Conservation (phyloP, 345 rosid genomes). For the Dipteronia sinensis region DNA sequence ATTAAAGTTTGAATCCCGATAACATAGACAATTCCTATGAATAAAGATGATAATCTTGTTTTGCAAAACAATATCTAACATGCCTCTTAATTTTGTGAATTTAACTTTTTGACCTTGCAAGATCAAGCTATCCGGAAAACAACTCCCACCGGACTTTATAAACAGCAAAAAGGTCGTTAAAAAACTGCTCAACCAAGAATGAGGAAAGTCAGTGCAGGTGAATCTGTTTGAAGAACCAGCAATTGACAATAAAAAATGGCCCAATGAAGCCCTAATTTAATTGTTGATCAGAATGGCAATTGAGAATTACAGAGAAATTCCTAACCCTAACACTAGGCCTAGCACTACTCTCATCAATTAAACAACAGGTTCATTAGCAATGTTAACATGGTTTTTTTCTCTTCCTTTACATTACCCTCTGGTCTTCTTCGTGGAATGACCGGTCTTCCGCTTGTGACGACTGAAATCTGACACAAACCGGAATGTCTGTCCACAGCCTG, state of each 20-base stretch:
- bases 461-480: conserved; percentile 95
- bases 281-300: conserved; percentile 28
- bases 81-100: too few species aligned
- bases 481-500: conserved; percentile 91
- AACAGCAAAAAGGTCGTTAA: too few species aligned
- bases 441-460: conserved; percentile 93
- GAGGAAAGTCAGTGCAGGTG: background rate
- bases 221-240: conserved; percentile 9
- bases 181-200: too few species aligned
- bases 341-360: conserved; percentile 31
- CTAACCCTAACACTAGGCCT: conserved; percentile 28
- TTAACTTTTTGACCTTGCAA: too few species aligned
- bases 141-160: too few species aligned
- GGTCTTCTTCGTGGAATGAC: conserved; percentile 73
- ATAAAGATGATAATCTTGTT: too few species aligned
- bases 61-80: too few species aligned
- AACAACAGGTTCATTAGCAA: conserved; percentile 43
- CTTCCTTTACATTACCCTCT: conserved; percentile 34
- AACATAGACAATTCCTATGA: too few species aligned
- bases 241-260: conserved; percentile 29
- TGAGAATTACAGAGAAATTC: conserved; percentile 32
- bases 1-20: too few species aligned
- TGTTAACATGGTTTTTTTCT: conserved; percentile 26
- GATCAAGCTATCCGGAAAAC: too few species aligned
- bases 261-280: conserved; percentile 24